These are phyloP conservation scores for Cucurbita pepo DNA, from an alignment of 306 rosid genomes.

Conservation along the genomic window DNA sequence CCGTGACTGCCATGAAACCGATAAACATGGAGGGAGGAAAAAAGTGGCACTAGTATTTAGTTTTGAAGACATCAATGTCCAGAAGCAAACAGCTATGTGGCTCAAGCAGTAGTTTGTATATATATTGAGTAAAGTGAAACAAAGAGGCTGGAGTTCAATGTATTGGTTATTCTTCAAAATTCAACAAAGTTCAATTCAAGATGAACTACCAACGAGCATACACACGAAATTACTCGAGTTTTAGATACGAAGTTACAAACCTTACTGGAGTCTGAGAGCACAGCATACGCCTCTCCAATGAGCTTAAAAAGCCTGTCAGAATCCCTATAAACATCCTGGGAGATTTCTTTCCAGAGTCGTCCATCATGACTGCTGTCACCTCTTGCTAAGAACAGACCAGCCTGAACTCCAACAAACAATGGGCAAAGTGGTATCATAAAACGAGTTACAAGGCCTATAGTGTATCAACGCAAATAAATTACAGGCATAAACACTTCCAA, in stretches of 20 bases:
- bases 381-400: conserved; percentile 80
- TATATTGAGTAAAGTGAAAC: not conserved
- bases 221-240: not conserved
- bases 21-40: not conserved
- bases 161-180: not conserved
- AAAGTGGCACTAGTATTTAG: not conserved
- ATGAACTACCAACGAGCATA: not conserved
- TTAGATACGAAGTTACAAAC: conserved; percentile 20
- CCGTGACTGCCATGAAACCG: not conserved
- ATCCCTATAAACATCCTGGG: conserved; percentile 66
- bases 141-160: not conserved
- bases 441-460: not conserved
- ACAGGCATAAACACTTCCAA: conserved; percentile 12
- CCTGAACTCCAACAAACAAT: conserved; percentile 32
- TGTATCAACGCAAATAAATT: not conserved
- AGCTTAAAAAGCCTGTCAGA: conserved; percentile 88
- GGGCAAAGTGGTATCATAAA: not conserved
- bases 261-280: conserved; percentile 74
- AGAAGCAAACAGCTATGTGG: not conserved
- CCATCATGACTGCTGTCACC: conserved; percentile 70
- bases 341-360: conserved; percentile 70
- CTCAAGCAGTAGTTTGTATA: not conserved
- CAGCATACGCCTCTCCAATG: conserved; percentile 93
- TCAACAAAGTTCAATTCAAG: not conserved
- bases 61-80: not conserved